These are phyloP conservation scores for Brassica carinata DNA, from an alignment of 345 rosid species.

Conservation along the genomic window DNA sequence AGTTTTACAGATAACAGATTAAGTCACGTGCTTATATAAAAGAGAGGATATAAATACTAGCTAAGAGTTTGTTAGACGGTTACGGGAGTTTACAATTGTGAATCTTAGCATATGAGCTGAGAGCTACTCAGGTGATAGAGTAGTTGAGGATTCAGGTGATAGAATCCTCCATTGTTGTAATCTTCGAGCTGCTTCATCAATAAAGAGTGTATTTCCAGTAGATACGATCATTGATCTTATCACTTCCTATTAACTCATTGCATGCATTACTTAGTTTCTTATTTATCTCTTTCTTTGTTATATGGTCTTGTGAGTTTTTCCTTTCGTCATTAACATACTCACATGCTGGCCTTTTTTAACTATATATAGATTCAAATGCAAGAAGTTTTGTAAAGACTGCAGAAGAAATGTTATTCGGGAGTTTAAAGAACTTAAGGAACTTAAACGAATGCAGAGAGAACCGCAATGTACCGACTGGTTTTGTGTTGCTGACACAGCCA, in stretches of 20 bases:
- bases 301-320: constrained; percentile 9
- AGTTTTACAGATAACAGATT: too few relatives aligned
- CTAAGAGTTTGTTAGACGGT: too few relatives aligned
- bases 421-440: constrained; percentile 96
- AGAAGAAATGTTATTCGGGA: constrained; percentile 95
- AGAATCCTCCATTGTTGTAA: too few relatives aligned
- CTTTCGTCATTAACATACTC: constrained; percentile 13
- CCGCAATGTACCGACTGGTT: constrained; percentile 89
- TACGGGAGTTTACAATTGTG: too few relatives aligned
- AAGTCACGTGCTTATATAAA: too few relatives aligned
- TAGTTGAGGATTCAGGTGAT: too few relatives aligned
- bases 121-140: too few relatives aligned
- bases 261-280: background rate
- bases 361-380: constrained; percentile 87
- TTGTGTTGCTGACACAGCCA: constrained; percentile 87
- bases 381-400: constrained; percentile 98
- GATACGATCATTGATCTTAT: too few relatives aligned
- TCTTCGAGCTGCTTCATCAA: too few relatives aligned
- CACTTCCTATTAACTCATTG: constrained; percentile 16
- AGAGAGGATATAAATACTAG: too few relatives aligned
- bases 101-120: too few relatives aligned
- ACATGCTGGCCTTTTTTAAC: constrained; percentile 5
- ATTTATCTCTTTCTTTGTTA: background rate
- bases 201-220: too few relatives aligned
- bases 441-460: constrained; percentile 91